These are phyloP conservation scores for Zygotorulaspora florentina DNA, from an alignment of 805 yeast species.

Conservation along the genomic window DNA sequence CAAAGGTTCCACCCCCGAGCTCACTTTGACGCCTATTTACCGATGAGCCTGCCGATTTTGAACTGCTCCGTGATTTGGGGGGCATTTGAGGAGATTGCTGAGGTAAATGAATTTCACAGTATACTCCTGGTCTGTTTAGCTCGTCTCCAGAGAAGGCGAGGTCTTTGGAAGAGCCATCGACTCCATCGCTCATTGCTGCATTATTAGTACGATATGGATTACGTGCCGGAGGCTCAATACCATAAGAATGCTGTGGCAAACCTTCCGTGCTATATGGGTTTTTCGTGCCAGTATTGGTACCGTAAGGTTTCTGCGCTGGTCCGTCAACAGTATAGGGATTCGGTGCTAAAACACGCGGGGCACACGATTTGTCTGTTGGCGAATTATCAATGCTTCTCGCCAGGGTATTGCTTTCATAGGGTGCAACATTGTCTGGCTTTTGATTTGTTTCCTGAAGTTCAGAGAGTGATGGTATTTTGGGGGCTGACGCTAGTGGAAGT, in stretches of 20 bases:
- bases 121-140: background rate
- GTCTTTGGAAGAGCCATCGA: no score
- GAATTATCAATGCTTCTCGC: background rate
- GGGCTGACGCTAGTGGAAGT: background rate
- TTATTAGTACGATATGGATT: no score
- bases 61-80: background rate
- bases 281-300: background rate
- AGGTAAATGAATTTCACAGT: background rate
- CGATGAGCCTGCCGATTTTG: background rate
- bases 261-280: background rate
- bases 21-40: background rate
- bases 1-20: background rate
- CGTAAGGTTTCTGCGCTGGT: background rate
- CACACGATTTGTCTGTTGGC: no score
- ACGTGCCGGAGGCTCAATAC: no score
- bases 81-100: background rate
- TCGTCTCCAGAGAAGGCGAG: no score
- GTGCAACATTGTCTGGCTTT: background rate
- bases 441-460: background rate
- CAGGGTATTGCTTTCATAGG: no score
- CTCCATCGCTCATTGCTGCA: no score
- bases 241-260: no score
- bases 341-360: no score
- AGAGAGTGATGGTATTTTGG: background rate
- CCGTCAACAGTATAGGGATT: background rate